These are phyloP conservation scores for Elsinoe ampelina DNA, from an alignment of 2,329 filamentous ascomycete genomes.

Conservation along the genomic window DNA sequence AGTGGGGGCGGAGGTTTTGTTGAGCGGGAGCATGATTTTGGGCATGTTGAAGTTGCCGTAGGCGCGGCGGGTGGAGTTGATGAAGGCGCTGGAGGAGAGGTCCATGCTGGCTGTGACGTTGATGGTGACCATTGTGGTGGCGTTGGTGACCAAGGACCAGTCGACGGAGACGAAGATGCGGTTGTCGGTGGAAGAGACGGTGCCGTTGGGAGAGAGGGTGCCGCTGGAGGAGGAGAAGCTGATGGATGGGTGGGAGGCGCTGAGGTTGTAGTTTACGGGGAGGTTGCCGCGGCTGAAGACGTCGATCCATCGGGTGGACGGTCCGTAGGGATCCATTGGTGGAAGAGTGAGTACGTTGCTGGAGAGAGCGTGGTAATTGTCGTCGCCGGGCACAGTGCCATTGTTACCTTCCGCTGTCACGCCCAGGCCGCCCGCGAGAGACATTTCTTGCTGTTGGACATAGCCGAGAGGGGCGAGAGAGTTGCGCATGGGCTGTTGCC, in stretches of 20 bases:
- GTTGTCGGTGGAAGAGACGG: conserved; percentile 34
- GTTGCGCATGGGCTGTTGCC: conserved; percentile 63
- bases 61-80: neutral
- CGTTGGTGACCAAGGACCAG: conserved; percentile 32
- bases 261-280: conserved; percentile 45
- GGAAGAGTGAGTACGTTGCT: conserved; percentile 46
- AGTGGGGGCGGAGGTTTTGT: conserved; percentile 39
- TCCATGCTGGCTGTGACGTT: conserved; percentile 42
- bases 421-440: conserved; percentile 54
- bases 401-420: conserved; percentile 57
- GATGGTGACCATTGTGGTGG: conserved; percentile 26
- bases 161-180: conserved; percentile 49
- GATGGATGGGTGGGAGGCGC: conserved; percentile 41
- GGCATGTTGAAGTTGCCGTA: conserved; percentile 35
- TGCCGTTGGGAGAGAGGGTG: conserved; percentile 37
- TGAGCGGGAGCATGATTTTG: conserved; percentile 47
- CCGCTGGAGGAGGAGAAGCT: conserved; percentile 43
- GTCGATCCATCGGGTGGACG: conserved; percentile 49
- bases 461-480: conserved; percentile 52
- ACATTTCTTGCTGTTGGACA: conserved; percentile 49
- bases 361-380: conserved; percentile 48
- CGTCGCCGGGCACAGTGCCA: conserved; percentile 58
- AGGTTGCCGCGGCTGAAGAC: conserved; percentile 51
- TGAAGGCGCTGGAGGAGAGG: conserved; percentile 1
- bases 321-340: conserved; percentile 47